Evolutionary conservation across 805 yeast species (phyloP).

Genomic region (Metschnikowia arizonensis): DNA sequence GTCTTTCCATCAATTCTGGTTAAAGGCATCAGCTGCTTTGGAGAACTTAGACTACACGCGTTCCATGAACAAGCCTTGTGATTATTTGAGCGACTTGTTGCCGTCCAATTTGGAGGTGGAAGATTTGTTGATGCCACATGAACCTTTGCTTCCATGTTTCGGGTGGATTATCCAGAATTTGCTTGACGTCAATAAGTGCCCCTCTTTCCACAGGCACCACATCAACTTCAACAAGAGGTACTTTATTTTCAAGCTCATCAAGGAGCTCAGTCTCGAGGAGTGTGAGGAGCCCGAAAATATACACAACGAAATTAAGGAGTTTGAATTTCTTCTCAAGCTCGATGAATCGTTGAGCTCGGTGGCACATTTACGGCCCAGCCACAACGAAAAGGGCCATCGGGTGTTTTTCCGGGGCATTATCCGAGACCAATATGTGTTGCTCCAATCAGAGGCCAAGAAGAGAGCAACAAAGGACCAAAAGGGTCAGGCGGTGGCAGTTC

Average conservation of each 20-base stretch:
- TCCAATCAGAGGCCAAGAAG: slow-evolving; percentile 10
- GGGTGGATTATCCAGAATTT: slow-evolving; percentile 88
- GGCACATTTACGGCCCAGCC: slow-evolving; percentile 34
- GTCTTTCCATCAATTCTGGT: slow-evolving; percentile 65
- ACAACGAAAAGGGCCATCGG: slow-evolving; percentile 23
- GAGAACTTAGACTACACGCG: slow-evolving; percentile 12
- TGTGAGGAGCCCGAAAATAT: slow-evolving; percentile 20
- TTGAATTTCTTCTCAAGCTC: slow-evolving; percentile 51
- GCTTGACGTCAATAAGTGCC: slow-evolving; percentile 58
- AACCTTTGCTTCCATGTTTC: slow-evolving; percentile 72
- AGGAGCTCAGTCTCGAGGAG: slow-evolving; percentile 39
- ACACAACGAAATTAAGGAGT: slow-evolving; percentile 37
- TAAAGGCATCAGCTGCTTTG: slow-evolving; percentile 43
- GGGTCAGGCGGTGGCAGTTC: not conserved
- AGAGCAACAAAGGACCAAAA: slow-evolving; percentile 2
- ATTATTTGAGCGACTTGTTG: slow-evolving; percentile 29
- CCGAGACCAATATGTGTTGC: slow-evolving; percentile 30
- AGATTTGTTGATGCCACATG: slow-evolving; percentile 32
- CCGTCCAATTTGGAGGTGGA: slow-evolving; percentile 25
- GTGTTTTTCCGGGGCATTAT: slow-evolving; percentile 30
- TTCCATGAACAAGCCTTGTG: slow-evolving; percentile 16
- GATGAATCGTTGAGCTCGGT: slow-evolving; percentile 34
- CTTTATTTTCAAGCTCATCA: slow-evolving; percentile 35
- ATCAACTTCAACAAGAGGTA: slow-evolving; percentile 79
- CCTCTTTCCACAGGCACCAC: slow-evolving; percentile 65